These are phyloP conservation scores for Eucalyptus curtisii DNA, from an alignment of 345 rosid species.

Conservation along the genomic window DNA sequence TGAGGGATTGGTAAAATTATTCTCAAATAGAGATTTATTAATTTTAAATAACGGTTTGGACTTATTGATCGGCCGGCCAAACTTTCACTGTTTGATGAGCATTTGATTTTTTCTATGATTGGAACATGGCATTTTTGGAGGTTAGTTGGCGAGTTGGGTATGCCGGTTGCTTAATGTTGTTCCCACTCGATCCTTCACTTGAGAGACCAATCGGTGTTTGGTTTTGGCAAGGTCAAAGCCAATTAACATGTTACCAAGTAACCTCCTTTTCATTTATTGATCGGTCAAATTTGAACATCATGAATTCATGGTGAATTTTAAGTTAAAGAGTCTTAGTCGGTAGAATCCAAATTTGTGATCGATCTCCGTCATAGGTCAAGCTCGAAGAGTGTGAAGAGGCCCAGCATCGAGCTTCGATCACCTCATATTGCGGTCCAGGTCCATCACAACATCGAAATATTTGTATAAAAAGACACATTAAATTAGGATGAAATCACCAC, in stretches of 20 bases:
- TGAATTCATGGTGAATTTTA: neutral
- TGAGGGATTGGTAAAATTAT: accelerated
- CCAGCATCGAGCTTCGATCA: neutral
- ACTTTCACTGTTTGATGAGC: neutral
- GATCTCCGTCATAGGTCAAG: neutral
- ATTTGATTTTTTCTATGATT: too few species aligned
- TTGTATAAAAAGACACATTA: neutral
- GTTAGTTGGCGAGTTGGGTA: neutral
- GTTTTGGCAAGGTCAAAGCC: neutral
- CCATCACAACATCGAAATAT: neutral
- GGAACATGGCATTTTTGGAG: neutral
- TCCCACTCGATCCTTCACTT: neutral
- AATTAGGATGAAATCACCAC: neutral
- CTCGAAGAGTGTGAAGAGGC: neutral
- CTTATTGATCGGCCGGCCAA: accelerated
- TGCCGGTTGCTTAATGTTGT: neutral
- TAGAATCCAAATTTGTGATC: neutral
- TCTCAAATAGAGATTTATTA: too few species aligned
- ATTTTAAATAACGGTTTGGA: too few species aligned
- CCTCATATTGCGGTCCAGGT: neutral
- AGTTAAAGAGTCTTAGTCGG: accelerated
- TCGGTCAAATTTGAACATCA: neutral
- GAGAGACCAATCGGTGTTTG: neutral
- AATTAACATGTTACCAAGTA: neutral
- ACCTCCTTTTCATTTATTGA: neutral